Evolutionary conservation across 164 flowering plant species (phyloP).

Genomic region (Tetrastigma voinierianum): DNA sequence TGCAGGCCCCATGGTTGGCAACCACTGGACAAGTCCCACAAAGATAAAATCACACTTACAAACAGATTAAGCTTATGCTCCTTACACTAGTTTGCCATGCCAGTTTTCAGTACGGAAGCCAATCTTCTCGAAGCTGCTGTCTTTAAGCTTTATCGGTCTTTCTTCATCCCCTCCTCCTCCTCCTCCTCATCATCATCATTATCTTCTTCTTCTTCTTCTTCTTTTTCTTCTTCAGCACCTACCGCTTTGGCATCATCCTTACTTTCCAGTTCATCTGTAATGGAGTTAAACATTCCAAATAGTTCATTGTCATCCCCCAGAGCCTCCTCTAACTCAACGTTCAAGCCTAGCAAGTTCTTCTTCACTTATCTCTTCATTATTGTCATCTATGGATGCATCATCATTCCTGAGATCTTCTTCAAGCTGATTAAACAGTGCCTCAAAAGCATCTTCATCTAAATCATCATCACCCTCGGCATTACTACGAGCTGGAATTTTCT

Average conservation of each 20-base stretch:
- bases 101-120: slow-evolving; percentile 79
- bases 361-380: slow-evolving; percentile 72
- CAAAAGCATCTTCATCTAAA: slow-evolving; percentile 78
- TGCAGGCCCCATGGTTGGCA: neutral
- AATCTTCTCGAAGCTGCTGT: slow-evolving; percentile 80
- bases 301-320: slow-evolving; percentile 53
- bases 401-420: slow-evolving; percentile 89
- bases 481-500: slow-evolving; percentile 16
- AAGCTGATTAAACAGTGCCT: slow-evolving; percentile 68
- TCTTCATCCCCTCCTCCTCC: slow-evolving; percentile 49
- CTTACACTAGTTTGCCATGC: slow-evolving; percentile 84
- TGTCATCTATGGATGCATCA: slow-evolving; percentile 31
- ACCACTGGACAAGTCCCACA: neutral
- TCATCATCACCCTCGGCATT: slow-evolving; percentile 34
- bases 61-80: no score
- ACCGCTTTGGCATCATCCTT: slow-evolving; percentile 14
- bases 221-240: slow-evolving; percentile 43
- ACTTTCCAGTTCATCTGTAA: slow-evolving; percentile 12
- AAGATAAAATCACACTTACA: neutral
- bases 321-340: slow-evolving; percentile 60
- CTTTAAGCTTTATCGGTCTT: slow-evolving; percentile 62
- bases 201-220: slow-evolving; percentile 29
- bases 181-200: slow-evolving; percentile 25
- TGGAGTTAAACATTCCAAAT: slow-evolving; percentile 21
- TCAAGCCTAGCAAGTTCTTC: slow-evolving; percentile 79